phyloP scores from a whole-genome alignment of 768 basidiomycete species.

The Sporobolomyces roseus region DNA sequence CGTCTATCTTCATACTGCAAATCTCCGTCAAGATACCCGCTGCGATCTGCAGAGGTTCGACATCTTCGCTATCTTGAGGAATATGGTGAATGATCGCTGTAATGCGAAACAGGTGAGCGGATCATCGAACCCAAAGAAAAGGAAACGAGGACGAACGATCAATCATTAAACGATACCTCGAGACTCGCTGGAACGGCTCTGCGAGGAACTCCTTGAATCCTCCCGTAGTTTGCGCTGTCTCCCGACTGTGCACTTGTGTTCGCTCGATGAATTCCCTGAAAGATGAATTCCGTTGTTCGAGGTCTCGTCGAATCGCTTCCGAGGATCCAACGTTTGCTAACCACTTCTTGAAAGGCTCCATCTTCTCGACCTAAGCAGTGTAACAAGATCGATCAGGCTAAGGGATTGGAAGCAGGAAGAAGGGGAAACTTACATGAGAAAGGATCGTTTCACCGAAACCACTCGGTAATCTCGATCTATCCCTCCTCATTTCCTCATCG shows the following conservation, averaged over 20 bases:
- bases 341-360: slow-evolving; percentile 36
- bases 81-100: slow-evolving; percentile 83
- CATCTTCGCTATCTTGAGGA: slow-evolving; percentile 70
- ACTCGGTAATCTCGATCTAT: slow-evolving; percentile 57
- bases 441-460: slow-evolving; percentile 80
- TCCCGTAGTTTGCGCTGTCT: slow-evolving; percentile 70
- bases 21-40: slow-evolving; percentile 84
- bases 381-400: neutral
- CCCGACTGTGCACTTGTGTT: slow-evolving; percentile 49
- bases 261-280: slow-evolving; percentile 87
- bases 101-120: neutral
- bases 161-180: slow-evolving; percentile 87
- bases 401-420: neutral
- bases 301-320: slow-evolving; percentile 27
- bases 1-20: slow-evolving; percentile 84
- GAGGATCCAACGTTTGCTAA: slow-evolving; percentile 14
- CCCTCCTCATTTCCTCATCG: slow-evolving; percentile 69
- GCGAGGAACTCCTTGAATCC: slow-evolving; percentile 29
- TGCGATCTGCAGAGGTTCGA: slow-evolving; percentile 73
- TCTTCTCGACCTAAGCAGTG: slow-evolving; percentile 27
- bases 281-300: slow-evolving; percentile 58
- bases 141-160: slow-evolving; percentile 52
- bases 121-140: neutral
- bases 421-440: slow-evolving; percentile 56
- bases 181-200: slow-evolving; percentile 62